Percentiles rank a stretch among this genome's conserved stretches.
phyloP scores from a whole-genome alignment of 257 asterid genomes.

The Asclepias syriaca region DNA sequence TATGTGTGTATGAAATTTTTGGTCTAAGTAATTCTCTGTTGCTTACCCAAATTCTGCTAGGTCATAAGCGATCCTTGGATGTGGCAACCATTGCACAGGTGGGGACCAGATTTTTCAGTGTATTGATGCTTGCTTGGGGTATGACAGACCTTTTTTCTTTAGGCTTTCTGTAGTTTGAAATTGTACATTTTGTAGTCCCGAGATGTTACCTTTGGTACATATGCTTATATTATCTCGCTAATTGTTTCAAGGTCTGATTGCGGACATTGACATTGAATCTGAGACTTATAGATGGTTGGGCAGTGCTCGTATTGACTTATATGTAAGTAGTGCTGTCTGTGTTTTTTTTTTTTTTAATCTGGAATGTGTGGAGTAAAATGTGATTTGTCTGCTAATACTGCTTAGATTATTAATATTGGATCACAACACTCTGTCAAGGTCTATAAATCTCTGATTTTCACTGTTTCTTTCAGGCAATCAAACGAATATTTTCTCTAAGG shows the following conservation, averaged over 20 bases:
- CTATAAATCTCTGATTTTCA: neutral
- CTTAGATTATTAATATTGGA: neutral
- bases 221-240: neutral
- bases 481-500: conserved; percentile 66
- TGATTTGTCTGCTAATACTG: neutral
- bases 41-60: conserved; percentile 39
- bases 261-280: conserved; percentile 95
- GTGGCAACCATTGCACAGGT: conserved; percentile 79
- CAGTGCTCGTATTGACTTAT: conserved; percentile 86
- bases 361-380: neutral
- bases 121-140: conserved; percentile 99
- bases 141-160: conserved; percentile 18
- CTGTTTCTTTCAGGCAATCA: conserved; percentile 56
- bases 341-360: neutral
- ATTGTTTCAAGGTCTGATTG: conserved; percentile 68
- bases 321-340: conserved; percentile 47
- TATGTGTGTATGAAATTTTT: neutral
- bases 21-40: conserved; percentile 1
- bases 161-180: conserved; percentile 2
- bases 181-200: neutral
- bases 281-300: conserved; percentile 99
- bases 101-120: conserved; percentile 53
- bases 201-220: neutral
- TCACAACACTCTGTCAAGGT: neutral
- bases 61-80: conserved; percentile 74